phyloP scores from a whole-genome alignment of 2,329 filamentous ascomycete genomes.

The Penicillium sp. region DNA sequence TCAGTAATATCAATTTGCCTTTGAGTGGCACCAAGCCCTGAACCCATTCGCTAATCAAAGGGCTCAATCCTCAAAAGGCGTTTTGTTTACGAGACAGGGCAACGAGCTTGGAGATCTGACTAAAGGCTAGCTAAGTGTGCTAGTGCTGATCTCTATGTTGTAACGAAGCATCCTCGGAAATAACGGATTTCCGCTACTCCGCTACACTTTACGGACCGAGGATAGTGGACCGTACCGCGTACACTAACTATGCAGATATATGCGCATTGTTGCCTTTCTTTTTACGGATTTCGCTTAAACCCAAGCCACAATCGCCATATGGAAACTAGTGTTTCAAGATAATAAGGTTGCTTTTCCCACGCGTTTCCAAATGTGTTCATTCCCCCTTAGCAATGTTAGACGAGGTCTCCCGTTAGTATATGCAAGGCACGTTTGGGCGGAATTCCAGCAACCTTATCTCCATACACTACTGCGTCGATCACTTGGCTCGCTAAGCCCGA shows the following conservation, averaged over 20 bases:
- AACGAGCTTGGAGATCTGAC: neutral
- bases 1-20: constrained; percentile 1
- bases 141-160: neutral
- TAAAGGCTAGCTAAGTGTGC: neutral
- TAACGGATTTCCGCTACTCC: neutral
- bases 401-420: constrained; percentile 14
- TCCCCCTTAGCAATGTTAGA: constrained; percentile 18
- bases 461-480: constrained; percentile 16
- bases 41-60: neutral
- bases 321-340: constrained; percentile 20
- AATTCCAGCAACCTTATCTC: constrained; percentile 24
- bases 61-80: neutral
- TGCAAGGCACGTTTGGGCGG: constrained; percentile 23
- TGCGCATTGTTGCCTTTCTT: neutral
- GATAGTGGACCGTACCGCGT: constrained; percentile 8
- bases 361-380: constrained; percentile 12
- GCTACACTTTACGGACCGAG: constrained; percentile 4
- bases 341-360: constrained; percentile 20
- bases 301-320: constrained; percentile 23
- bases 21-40: neutral
- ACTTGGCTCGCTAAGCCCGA: neutral
- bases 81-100: neutral
- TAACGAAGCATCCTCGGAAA: neutral
- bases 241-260: constrained; percentile 13
- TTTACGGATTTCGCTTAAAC: neutral